Evolutionary conservation across 2,329 filamentous ascomycete species (phyloP).

Genomic region (Calonectria crousiana): DNA sequence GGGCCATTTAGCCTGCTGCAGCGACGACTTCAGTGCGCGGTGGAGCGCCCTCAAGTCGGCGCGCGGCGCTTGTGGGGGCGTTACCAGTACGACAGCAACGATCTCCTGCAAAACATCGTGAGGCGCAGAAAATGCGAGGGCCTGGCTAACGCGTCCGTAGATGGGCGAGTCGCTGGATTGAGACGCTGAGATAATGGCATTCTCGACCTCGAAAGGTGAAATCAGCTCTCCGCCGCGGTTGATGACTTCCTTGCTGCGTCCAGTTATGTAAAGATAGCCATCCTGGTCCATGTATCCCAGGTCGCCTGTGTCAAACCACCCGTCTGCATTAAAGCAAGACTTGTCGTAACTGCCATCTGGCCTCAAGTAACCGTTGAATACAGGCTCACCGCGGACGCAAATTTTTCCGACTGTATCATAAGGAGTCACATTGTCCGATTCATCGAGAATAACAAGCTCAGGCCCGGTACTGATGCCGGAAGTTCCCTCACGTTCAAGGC

Average conservation of each 20-base stretch:
- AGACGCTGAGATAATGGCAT: conserved; percentile 63
- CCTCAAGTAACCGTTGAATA: conserved; percentile 63
- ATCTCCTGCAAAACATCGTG: conserved; percentile 69
- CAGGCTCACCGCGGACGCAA: conserved; percentile 63
- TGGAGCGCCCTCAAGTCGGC: conserved; percentile 64
- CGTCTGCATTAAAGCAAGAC: conserved; percentile 59
- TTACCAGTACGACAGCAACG: conserved; percentile 65
- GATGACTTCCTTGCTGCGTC: conserved; percentile 68
- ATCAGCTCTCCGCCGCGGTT: conserved; percentile 71
- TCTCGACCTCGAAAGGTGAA: conserved; percentile 70
- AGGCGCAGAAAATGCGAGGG: conserved; percentile 64
- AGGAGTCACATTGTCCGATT: conserved; percentile 47
- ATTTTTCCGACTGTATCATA: conserved; percentile 59
- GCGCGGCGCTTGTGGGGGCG: conserved; percentile 55
- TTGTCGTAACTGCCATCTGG: conserved; percentile 57
- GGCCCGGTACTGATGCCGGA: conserved; percentile 65
- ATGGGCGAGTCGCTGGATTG: conserved; percentile 56
- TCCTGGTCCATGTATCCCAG: conserved; percentile 64
- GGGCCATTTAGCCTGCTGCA: conserved; percentile 67
- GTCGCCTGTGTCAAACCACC: conserved; percentile 69
- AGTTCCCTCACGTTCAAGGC: conserved; percentile 64
- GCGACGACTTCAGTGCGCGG: conserved; percentile 56
- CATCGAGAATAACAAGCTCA: conserved; percentile 63
- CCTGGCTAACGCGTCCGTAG: conserved; percentile 60
- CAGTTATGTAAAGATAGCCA: conserved; percentile 66